These are phyloP conservation scores for Yarrowia yakushimensis DNA, from an alignment of 805 yeast species.

Conservation along the genomic window DNA sequence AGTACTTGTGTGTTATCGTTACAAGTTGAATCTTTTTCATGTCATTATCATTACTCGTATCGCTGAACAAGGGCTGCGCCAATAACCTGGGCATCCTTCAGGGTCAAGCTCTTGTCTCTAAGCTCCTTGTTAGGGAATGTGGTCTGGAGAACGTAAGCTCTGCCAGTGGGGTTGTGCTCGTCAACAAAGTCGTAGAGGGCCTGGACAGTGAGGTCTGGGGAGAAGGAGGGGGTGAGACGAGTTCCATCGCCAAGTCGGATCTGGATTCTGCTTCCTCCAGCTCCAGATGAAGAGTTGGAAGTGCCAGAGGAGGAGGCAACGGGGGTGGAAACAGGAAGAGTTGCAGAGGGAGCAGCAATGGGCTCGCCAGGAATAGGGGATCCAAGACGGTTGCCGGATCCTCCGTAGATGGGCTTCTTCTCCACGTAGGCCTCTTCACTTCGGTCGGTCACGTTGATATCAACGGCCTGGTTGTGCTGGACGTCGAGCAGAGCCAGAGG, in stretches of 20 bases:
- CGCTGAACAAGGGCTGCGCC: slow-evolving; percentile 90
- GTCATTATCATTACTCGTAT: slow-evolving; percentile 47
- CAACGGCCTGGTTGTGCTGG: slow-evolving; percentile 87
- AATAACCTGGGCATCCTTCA: slow-evolving; percentile 70
- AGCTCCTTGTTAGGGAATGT: slow-evolving; percentile 80
- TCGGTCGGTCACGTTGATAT: slow-evolving; percentile 77
- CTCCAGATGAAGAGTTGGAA: neutral
- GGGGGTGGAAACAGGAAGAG: slow-evolving; percentile 19
- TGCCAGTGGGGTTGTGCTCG: slow-evolving; percentile 43
- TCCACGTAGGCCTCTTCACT: slow-evolving; percentile 75
- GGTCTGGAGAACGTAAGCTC: slow-evolving; percentile 64
- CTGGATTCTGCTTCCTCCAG: slow-evolving; percentile 55
- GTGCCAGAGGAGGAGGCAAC: slow-evolving; percentile 29
- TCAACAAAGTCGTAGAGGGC: slow-evolving; percentile 67
- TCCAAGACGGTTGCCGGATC: slow-evolving; percentile 82
- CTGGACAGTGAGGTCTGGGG: slow-evolving; percentile 61
- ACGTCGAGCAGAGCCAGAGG: slow-evolving; percentile 81
- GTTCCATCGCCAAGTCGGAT: slow-evolving; percentile 81
- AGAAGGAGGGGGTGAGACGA: slow-evolving; percentile 60
- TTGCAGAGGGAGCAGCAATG: neutral
- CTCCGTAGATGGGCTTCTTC: slow-evolving; percentile 61
- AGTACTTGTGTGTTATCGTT: no score
- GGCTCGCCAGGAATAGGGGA: slow-evolving; percentile 80
- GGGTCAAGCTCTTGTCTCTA: slow-evolving; percentile 52
- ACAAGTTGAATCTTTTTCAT: neutral